Conservation (phyloP, 495 filamentous ascomycete species). For the Hypoxylon fragiforme region DNA sequence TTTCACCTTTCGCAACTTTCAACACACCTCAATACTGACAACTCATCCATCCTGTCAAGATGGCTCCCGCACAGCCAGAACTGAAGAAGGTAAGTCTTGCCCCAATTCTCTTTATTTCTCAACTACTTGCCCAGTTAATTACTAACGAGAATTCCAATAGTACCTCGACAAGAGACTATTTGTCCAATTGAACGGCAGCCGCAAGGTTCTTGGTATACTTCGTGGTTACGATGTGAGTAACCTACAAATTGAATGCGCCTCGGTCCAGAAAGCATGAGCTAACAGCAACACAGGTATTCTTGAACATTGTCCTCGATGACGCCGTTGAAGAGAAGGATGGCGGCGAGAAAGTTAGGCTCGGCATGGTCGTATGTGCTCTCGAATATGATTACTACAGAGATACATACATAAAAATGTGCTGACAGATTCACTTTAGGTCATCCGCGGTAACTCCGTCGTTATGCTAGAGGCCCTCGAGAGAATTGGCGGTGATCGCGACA, state of each 20-base stretch:
- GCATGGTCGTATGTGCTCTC: conserved; percentile 78
- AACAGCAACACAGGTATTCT: conserved; percentile 73
- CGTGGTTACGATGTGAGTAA: conserved; percentile 88
- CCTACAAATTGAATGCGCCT: too few species aligned
- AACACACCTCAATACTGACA: conserved; percentile 14
- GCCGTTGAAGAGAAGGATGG: conserved; percentile 94
- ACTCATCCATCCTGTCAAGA: conserved; percentile 51
- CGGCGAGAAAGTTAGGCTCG: conserved; percentile 86
- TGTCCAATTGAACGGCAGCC: conserved; percentile 95
- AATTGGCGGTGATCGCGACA: conserved; percentile 54
- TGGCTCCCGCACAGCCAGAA: conserved; percentile 99
- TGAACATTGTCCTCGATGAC: conserved; percentile 97
- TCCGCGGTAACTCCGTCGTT: conserved; percentile 92
- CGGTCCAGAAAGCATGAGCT: too few species aligned
- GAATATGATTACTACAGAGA: too few species aligned
- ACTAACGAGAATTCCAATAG: conserved; percentile 59
- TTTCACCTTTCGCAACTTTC: too few species aligned
- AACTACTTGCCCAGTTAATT: conserved; percentile 9
- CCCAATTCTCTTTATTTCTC: neutral
- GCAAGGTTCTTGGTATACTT: conserved; percentile 93
- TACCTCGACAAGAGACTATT: conserved; percentile 99
- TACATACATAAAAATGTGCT: neutral
- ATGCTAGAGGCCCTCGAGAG: conserved; percentile 83
- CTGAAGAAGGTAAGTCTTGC: conserved; percentile 80
- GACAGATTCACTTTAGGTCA: conserved; percentile 51